Evolutionary conservation across 1,139 yeast species (phyloP).

Genomic region (Hyphopichia fennica): DNA sequence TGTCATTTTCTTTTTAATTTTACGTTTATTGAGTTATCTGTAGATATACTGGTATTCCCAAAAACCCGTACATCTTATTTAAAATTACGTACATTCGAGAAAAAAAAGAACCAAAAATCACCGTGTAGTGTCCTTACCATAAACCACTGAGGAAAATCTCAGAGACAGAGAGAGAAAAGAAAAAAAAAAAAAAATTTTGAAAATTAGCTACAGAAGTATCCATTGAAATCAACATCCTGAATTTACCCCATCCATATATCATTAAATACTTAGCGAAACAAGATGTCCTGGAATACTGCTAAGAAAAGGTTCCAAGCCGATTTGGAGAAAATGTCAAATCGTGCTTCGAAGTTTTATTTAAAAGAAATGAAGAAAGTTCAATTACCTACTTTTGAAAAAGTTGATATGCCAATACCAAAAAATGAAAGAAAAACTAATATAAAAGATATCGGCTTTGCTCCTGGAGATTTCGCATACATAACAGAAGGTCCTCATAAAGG

Average conservation of each 20-base stretch:
- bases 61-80: too few relatives aligned
- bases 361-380: constrained; percentile 26
- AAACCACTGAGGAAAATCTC: too few relatives aligned
- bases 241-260: too few relatives aligned
- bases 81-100: too few relatives aligned
- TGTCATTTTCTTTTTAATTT: too few relatives aligned
- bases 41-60: background rate
- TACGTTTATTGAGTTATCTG: too few relatives aligned
- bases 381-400: constrained; percentile 38
- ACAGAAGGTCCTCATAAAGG: constrained; percentile 72
- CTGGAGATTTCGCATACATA: constrained; percentile 50
- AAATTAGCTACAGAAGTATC: background rate
- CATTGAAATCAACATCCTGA: too few relatives aligned
- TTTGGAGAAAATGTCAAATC: constrained; percentile 31
- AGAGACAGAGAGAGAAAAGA: background rate
- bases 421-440: constrained; percentile 27
- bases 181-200: background rate
- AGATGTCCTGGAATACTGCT: constrained; percentile 41
- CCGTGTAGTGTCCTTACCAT: too few relatives aligned
- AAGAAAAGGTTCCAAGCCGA: constrained; percentile 40
- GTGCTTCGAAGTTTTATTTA: constrained; percentile 27
- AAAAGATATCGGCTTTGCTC: constrained; percentile 36
- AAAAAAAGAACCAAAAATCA: background rate
- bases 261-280: background rate
- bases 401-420: constrained; percentile 24